Percentiles rank a stretch among this genome's conserved stretches.
Evolutionary conservation across 257 asterid species (phyloP).

Genomic region (Solanum appendiculatum): DNA sequence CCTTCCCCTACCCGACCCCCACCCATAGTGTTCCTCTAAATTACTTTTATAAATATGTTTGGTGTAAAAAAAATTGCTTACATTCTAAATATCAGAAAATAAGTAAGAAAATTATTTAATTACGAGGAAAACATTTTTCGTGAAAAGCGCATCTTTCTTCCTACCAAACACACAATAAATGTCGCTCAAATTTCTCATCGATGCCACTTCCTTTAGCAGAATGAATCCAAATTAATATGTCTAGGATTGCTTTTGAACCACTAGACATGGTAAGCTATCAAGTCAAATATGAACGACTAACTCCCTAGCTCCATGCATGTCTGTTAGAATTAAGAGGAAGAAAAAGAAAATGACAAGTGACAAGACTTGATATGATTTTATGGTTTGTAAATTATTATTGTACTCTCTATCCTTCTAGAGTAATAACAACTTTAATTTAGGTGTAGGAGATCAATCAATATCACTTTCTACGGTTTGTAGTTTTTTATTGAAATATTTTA

Average conservation of each 20-base stretch:
- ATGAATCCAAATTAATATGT: neutral
- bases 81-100: neutral
- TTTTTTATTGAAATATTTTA: neutral
- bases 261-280: neutral
- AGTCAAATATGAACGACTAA: neutral
- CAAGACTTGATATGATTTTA: neutral
- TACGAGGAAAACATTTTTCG: neutral
- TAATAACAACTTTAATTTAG: neutral
- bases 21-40: neutral
- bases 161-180: neutral
- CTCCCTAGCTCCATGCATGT: neutral
- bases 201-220: neutral
- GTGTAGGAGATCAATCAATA: neutral
- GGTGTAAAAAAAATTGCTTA: no score
- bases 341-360: neutral
- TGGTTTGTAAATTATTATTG: neutral
- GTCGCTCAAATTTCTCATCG: neutral
- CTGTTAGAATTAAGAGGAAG: neutral
- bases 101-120: neutral
- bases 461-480: neutral
- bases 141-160: neutral
- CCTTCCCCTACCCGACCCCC: neutral
- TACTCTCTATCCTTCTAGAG: neutral
- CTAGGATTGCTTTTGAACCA: neutral
- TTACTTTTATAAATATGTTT: neutral